Conservation (phyloP, 2,329 filamentous ascomycete genomes). For the Pyricularia sp. region DNA sequence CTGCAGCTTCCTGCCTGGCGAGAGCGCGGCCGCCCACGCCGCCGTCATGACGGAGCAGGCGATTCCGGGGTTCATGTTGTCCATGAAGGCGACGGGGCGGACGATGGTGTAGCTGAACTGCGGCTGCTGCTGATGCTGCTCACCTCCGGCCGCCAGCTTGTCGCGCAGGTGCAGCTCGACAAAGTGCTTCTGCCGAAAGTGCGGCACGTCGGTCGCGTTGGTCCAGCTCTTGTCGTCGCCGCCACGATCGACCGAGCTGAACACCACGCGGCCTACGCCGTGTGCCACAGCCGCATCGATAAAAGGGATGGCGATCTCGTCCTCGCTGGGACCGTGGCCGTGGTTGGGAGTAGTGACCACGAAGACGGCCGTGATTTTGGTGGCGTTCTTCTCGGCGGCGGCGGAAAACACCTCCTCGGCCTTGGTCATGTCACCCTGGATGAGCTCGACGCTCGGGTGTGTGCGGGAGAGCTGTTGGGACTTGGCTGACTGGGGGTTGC, state of each 20-base stretch:
- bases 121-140: slow-evolving; percentile 8
- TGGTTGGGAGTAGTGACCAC: slow-evolving; percentile 20
- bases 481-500: slow-evolving; percentile 15
- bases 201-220: slow-evolving; percentile 17
- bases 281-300: slow-evolving; percentile 23
- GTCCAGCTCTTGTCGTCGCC: slow-evolving; percentile 18
- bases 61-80: slow-evolving; percentile 25
- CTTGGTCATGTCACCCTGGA: slow-evolving; percentile 22
- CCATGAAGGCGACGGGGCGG: slow-evolving; percentile 29
- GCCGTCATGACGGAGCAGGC: slow-evolving; percentile 20
- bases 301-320: slow-evolving; percentile 23
- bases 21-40: slow-evolving; percentile 19
- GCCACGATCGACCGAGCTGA: slow-evolving; percentile 20
- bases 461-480: slow-evolving; percentile 14
- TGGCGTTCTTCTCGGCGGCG: slow-evolving; percentile 17
- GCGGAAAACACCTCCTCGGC: slow-evolving; percentile 23
- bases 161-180: slow-evolving; percentile 49
- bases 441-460: slow-evolving; percentile 17
- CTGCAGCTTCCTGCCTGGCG: slow-evolving; percentile 22
- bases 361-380: slow-evolving; percentile 21
- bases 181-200: slow-evolving; percentile 37
- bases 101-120: slow-evolving; percentile 26
- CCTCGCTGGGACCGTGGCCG: slow-evolving; percentile 17
- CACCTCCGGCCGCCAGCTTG: slow-evolving; percentile 10
- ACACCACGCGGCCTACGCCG: slow-evolving; percentile 21